These are phyloP conservation scores for Corymbia citriodora DNA, from an alignment of 441 rosid genomes.

Conservation along the genomic window DNA sequence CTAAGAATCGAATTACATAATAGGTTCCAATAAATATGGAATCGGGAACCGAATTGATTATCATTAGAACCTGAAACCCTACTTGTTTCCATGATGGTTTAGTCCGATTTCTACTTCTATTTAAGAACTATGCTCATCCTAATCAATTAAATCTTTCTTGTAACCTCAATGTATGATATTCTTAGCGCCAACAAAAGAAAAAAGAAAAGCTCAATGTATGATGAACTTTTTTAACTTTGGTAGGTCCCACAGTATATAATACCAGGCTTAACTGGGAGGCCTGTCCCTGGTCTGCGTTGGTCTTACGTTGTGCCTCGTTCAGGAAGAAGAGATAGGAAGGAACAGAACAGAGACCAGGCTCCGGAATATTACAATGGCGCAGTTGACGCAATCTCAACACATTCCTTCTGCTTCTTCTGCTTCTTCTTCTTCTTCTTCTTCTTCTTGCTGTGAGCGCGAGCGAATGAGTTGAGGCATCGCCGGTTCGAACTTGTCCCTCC, in stretches of 20 bases:
- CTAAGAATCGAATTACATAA: accelerated
- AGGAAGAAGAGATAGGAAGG: not conserved
- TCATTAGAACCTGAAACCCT: accelerated
- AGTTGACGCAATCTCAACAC: not conserved
- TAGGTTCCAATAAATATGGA: too few species aligned
- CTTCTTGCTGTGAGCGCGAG: not conserved
- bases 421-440: not conserved
- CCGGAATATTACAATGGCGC: not conserved
- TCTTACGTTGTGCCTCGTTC: not conserved
- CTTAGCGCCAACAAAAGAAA: too few species aligned
- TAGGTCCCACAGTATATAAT: not conserved
- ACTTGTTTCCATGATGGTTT: accelerated
- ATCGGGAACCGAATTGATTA: accelerated
- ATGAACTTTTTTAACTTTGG: not conserved
- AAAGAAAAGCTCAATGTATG: too few species aligned
- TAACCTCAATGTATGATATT: too few species aligned
- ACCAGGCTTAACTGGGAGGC: not conserved
- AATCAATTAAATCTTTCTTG: too few species aligned
- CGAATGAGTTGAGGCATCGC: not conserved
- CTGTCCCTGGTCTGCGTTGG: not conserved
- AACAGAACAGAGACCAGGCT: not conserved
- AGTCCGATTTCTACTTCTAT: not conserved
- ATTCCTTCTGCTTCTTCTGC: not conserved
- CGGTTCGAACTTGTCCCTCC: not conserved
- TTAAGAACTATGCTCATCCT: not conserved